Percentiles rank a stretch among this genome's conserved stretches.
phyloP scores from a whole-genome alignment of 2,329 filamentous ascomycete genomes.

The Diplodia scrobiculata region DNA sequence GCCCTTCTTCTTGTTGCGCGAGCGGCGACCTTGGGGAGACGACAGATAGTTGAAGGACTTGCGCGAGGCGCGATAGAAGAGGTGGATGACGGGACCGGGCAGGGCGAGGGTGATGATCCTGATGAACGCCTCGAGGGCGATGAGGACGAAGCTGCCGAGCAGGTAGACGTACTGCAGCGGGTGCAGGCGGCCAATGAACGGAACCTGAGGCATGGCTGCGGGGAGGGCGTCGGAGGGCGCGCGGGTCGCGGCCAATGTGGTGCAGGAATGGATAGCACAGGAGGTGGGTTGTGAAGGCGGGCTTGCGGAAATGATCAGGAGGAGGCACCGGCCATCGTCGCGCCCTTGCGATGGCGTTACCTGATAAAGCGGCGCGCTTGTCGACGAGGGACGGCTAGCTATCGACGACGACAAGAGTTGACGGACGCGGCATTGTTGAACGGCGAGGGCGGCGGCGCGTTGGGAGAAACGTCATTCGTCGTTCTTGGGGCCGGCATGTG shows the following conservation, averaged over 20 bases:
- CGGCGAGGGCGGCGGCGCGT: constrained; percentile 10
- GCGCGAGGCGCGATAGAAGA: constrained; percentile 82
- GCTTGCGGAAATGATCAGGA: constrained; percentile 20
- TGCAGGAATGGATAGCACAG: constrained; percentile 19
- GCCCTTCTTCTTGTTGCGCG: constrained; percentile 69
- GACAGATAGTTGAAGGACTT: constrained; percentile 78
- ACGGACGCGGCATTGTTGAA: constrained; percentile 16
- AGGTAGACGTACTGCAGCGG: constrained; percentile 82
- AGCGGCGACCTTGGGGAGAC: constrained; percentile 67
- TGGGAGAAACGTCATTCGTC: constrained; percentile 24
- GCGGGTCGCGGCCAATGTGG: constrained; percentile 21
- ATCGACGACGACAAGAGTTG: neutral
- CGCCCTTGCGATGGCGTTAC: constrained; percentile 19
- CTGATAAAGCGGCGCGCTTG: constrained; percentile 4
- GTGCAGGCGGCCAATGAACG: constrained; percentile 63
- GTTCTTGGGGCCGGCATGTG: neutral
- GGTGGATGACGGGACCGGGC: constrained; percentile 75
- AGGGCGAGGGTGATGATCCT: constrained; percentile 84
- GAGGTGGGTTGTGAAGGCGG: constrained; percentile 8
- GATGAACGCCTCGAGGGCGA: constrained; percentile 79
- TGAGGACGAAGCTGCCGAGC: constrained; percentile 77
- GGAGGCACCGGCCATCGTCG: constrained; percentile 23
- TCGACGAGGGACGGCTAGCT: neutral
- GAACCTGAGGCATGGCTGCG: constrained; percentile 57
- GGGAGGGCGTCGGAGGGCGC: neutral